phyloP scores from a whole-genome alignment of 176 grass and related monocot genomes.

The Musa schizocarpa region DNA sequence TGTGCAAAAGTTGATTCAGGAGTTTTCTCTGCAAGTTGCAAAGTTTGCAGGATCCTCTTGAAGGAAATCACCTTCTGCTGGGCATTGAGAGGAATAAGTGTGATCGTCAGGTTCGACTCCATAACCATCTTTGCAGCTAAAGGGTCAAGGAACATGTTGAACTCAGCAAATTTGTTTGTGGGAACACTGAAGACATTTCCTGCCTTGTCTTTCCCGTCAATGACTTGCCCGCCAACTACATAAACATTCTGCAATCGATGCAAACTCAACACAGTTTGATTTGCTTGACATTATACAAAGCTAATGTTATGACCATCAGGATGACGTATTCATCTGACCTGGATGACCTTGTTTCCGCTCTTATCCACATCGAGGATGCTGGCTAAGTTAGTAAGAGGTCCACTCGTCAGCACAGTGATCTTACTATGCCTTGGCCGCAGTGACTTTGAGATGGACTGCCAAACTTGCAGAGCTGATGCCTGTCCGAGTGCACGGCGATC shows the following conservation, averaged over 20 bases:
- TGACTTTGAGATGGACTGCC: constrained; percentile 42
- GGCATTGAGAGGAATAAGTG: constrained; percentile 14
- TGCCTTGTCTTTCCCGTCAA: background rate
- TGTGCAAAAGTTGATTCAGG: constrained; percentile 19
- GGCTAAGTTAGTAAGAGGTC: constrained; percentile 86
- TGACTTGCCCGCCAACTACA: constrained; percentile 9
- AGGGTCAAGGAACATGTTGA: constrained; percentile 24
- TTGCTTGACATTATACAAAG: background rate
- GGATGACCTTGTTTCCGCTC: constrained; percentile 33
- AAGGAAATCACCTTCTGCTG: constrained; percentile 18
- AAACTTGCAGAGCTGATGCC: constrained; percentile 61
- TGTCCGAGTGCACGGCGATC: constrained; percentile 61
- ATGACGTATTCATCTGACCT: constrained; percentile 28
- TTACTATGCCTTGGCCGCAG: constrained; percentile 45
- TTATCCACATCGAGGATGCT: constrained; percentile 54
- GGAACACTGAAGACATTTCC: constrained; percentile 17
- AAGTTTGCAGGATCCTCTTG: background rate
- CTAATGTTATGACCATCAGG: background rate
- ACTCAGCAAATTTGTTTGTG: constrained; percentile 13
- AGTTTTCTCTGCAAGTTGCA: constrained; percentile 5
- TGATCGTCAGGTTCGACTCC: constrained; percentile 17
- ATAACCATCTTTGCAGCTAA: constrained; percentile 18
- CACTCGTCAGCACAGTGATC: constrained; percentile 56
- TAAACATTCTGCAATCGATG: constrained; percentile 10
- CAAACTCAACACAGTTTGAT: background rate